Conservation (phyloP, 1,284 basidiomycete species). For the Grifola frondosa region DNA sequence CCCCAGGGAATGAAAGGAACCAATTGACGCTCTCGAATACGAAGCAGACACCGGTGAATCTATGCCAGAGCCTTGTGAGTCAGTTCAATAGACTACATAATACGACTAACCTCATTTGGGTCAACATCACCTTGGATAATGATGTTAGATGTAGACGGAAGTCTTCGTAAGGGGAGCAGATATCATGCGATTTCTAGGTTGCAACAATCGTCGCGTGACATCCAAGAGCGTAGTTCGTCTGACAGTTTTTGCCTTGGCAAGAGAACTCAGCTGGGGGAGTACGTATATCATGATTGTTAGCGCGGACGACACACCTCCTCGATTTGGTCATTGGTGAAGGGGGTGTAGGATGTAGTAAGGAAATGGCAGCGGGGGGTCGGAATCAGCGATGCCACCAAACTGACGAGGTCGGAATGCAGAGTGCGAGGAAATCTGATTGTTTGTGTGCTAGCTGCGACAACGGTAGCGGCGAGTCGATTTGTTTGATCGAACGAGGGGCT, state of each 20-base stretch:
- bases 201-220: conserved; percentile 96
- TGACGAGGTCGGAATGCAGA: conserved; percentile 99
- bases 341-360: conserved; percentile 99
- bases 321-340: conserved; percentile 95
- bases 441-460: conserved; percentile 96
- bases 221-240: conserved; percentile 95
- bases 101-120: conserved; percentile 81
- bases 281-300: not conserved
- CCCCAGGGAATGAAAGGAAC: conserved; percentile 99
- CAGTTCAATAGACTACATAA: not conserved
- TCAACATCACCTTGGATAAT: conserved; percentile 99
- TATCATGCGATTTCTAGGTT: conserved; percentile 99
- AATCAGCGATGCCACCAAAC: conserved; percentile 95
- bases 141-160: conserved; percentile 95
- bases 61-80: no score
- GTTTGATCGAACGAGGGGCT: conserved; percentile 95
- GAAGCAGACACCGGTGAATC: conserved; percentile 95
- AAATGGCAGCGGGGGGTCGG: conserved; percentile 99
- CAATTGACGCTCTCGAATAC: conserved; percentile 94
- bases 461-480: conserved; percentile 92
- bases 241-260: conserved; percentile 48
- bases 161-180: conserved; percentile 90
- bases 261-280: not conserved
- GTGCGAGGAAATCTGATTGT: conserved; percentile 97
- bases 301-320: conserved; percentile 66